Base-by-base conservation (phyloP, 2,329 filamentous ascomycete genomes). In the Epichloe uncinata region DNA sequence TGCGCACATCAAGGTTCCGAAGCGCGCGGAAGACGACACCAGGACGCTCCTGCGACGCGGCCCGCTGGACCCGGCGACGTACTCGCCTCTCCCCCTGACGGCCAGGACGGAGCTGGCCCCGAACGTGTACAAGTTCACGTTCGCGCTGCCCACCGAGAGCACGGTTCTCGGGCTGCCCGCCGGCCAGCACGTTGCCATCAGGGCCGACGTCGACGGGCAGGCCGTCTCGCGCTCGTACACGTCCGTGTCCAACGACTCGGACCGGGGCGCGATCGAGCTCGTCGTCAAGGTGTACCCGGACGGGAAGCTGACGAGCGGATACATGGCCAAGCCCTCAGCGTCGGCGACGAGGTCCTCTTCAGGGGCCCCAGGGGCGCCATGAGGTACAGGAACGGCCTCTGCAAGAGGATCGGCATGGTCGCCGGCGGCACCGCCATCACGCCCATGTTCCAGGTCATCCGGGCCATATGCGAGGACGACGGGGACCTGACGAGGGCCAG, bases 401-500 rank as follows among this genome's bases (percentile, higher is more conserved):
- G 63, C 45, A 68, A 65, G 54, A 61, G 66, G 41, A 69, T 80
- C 40, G 75, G 75, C 50, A 79, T 80, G 76, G 58, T 80, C 16
- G 16, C 38, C 16, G 38, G 16, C 16, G 38, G 38, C 13, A 41
- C 38, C 16, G 16, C 5, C 38, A 64, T 66, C 36, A 66, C 42
- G 0, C 63, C 63, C 11, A 63, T 66, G 61, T 66, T 58, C 49
- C 79, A 83, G 58, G 62, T 84, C 6, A 81, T 83, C 57, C 73
- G 78, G 4, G 77, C 78, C 42, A 79, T 83, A 50, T 80, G 77
- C 57, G 78, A 82, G 57, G 74, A 82, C 49, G 66, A 73, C n/a
- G 64, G 62, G 6, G 81, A 84, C 53, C 68, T 66, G 1, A 83
- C 81, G 0, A 63, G 76, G 54, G 61, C 82, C 41, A 74, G 67